Evolutionary conservation across 148 eudicot genomes (phyloP).

Genomic region (Rhododendron ovatum): DNA sequence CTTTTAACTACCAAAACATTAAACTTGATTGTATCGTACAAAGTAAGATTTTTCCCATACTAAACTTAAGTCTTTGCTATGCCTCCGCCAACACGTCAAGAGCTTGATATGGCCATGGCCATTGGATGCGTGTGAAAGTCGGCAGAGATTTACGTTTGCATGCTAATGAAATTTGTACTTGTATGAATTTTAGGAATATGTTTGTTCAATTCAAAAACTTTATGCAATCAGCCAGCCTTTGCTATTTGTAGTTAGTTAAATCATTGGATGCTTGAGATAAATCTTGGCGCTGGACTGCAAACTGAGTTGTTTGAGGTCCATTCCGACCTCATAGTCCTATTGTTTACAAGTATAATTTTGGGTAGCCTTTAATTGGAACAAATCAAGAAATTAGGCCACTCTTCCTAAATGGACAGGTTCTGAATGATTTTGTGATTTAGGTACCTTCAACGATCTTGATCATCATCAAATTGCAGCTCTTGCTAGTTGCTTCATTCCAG

Average conservation of each 20-base stretch:
- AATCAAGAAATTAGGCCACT: background rate
- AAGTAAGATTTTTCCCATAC: background rate
- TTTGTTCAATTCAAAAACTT: background rate
- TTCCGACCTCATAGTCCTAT: background rate
- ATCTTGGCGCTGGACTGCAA: background rate
- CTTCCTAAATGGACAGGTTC: background rate
- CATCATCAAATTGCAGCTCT: constrained; percentile 96
- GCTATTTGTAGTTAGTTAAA: background rate
- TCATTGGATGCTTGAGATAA: background rate
- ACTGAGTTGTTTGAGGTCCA: background rate
- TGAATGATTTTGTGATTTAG: constrained; percentile 29
- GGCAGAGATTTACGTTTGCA: background rate
- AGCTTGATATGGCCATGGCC: background rate
- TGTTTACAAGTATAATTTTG: background rate
- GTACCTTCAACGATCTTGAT: constrained; percentile 96
- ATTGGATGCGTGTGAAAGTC: background rate
- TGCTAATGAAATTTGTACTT: background rate
- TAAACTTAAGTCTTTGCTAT: background rate
- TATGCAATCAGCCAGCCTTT: background rate
- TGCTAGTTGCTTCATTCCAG: constrained; percentile 92
- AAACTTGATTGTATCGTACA: background rate
- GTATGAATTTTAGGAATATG: background rate
- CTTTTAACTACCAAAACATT: background rate
- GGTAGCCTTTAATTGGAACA: background rate
- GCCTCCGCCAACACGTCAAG: background rate